Percentiles rank a stretch among this genome's conserved stretches.
Evolutionary conservation across 2,329 filamentous ascomycete species (phyloP).

Genomic region (Lojkania enalia): DNA sequence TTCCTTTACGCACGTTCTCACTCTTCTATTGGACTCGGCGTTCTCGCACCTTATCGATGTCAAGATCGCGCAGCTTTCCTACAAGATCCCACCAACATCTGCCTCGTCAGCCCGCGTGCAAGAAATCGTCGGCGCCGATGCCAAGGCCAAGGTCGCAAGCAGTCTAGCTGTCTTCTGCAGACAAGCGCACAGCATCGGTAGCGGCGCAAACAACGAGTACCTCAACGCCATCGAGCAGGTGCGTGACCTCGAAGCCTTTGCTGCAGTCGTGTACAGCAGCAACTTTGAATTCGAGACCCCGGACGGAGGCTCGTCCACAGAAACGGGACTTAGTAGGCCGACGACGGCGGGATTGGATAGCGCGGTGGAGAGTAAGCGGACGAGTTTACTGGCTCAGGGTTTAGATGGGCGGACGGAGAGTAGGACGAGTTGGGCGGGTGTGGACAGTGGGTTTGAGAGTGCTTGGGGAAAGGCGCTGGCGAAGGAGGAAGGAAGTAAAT

Average conservation of each 20-base stretch:
- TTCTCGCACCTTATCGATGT: constrained; percentile 83
- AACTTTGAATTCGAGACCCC: constrained; percentile 66
- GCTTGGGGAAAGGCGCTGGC: constrained; percentile 70
- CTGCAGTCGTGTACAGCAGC: constrained; percentile 83
- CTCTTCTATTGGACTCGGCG: constrained; percentile 80
- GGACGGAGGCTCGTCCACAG: constrained; percentile 24
- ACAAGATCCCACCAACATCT: constrained; percentile 62
- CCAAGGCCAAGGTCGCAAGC: constrained; percentile 77
- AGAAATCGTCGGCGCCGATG: constrained; percentile 56
- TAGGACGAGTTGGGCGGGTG: constrained; percentile 51
- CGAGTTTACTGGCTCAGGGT: constrained; percentile 16
- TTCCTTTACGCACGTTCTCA: constrained; percentile 83
- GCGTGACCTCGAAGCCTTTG: constrained; percentile 77
- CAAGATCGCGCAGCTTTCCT: constrained; percentile 78
- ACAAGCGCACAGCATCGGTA: constrained; percentile 87
- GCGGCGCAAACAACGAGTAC: constrained; percentile 57
- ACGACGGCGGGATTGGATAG: constrained; percentile 14
- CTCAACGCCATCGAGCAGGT: constrained; percentile 73
- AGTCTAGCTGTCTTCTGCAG: constrained; percentile 86
- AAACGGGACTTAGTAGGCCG: constrained; percentile 6
- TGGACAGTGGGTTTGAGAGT: constrained; percentile 64
- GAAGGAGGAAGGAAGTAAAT: constrained; percentile 47
- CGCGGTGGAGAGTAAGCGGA: constrained; percentile 20
- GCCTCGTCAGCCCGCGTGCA: constrained; percentile 50
- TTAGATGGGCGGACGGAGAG: constrained; percentile 61